phyloP scores from a whole-genome alignment of 208 protist genomes.

The Leishmania aethiopica region DNA sequence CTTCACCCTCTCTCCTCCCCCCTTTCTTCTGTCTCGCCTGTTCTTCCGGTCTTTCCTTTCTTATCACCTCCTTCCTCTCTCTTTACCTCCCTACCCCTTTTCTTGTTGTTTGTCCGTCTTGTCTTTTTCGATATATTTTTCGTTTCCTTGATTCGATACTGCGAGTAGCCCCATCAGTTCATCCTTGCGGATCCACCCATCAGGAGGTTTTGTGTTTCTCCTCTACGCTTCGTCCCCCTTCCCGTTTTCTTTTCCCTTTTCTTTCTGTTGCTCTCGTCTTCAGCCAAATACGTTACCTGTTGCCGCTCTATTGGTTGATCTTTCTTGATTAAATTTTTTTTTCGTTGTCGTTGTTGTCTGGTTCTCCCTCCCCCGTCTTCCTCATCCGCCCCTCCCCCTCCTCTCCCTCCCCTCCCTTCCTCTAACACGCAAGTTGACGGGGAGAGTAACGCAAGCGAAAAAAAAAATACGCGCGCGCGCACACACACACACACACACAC shows the following conservation, averaged over 20 bases:
- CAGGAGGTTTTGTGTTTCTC: neutral
- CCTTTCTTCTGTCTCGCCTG: neutral
- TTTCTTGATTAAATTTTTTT: conserved; percentile 1
- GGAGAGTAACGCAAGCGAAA: no score
- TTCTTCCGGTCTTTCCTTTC: neutral
- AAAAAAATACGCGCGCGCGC: no score
- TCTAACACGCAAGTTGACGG: no score
- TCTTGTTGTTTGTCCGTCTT: neutral
- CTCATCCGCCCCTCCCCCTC: neutral
- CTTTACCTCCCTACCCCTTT: neutral
- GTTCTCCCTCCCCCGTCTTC: neutral
- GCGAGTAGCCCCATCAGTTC: neutral
- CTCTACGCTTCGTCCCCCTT: neutral
- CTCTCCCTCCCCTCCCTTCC: no score
- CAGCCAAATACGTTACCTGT: neutral
- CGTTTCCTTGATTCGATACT: neutral
- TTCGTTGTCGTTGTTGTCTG: neutral
- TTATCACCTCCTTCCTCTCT: neutral
- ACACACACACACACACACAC: no score
- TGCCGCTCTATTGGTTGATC: neutral
- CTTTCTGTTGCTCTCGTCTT: neutral
- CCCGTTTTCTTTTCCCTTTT: neutral
- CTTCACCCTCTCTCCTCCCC: neutral
- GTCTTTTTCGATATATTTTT: neutral
- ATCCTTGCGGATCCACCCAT: neutral